Evolutionary conservation across 495 filamentous ascomycete species (phyloP), one percentile per base, ranked within the genome.

Genomic region (Trichoderma virens): DNA sequence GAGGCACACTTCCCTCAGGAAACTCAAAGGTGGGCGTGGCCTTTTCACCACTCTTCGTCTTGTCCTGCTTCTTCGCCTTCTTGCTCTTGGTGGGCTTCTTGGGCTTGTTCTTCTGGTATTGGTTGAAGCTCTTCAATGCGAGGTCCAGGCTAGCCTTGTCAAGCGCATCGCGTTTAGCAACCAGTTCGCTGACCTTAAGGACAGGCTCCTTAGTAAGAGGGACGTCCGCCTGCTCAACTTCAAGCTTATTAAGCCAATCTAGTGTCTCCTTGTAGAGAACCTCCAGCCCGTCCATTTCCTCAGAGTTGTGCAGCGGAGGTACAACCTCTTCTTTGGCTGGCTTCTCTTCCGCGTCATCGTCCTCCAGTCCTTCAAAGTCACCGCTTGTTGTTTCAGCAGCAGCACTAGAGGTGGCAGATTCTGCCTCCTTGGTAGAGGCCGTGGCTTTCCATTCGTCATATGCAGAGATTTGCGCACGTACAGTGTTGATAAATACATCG

Each of bases 181-280:
- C 60, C 27, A 96, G 73, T 20, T 93, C 92, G 69, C 85, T 85
- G 60, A 85, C 74, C 25, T 85, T 77, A 3, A 96, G 74, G 7
- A 85, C 85, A 0, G 91, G 89, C 64, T 94, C 87, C 35, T 90
- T 88, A 6, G 85, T 85, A 25, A 75, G 76, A 27, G 81, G 78
- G 16, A 93, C 83, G 69, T 84, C 83, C 35, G 89, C 86, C 69
- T 95, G 91, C 60, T 77, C 72, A 0, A 77, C 76, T n/a, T 88
- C 72, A 69, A 88, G 86, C 70, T 85, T 79, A 47, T 85, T 81
- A 25, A 95, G 76, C 92, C 91, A 96, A n/a, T 73, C 67, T 9
- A 74, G 66, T 34, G 81, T 78, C 18, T 75, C 70, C 14, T 75
- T 73, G 61, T 82, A 79, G 14, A 78, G 71, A 14, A 78, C 72